These are phyloP conservation scores for Podochytrium sp. DNA, from an alignment of 192 early-diverging fungal species.

Conservation along the genomic window DNA sequence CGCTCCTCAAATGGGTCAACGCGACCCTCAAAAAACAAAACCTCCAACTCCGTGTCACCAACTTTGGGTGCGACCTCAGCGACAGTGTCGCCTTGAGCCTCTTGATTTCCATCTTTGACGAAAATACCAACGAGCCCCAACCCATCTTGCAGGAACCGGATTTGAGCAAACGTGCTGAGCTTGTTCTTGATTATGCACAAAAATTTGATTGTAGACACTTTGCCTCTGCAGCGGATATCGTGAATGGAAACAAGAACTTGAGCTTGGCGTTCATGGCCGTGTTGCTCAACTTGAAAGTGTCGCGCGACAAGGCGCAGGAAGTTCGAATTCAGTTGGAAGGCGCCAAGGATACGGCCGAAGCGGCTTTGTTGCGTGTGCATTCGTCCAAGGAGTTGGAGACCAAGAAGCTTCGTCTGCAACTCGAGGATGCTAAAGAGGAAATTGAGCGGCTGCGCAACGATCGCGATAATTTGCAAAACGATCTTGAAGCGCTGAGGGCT, in stretches of 20 bases:
- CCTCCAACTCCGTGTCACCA: conserved; percentile 10
- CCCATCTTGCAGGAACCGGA: conserved; percentile 27
- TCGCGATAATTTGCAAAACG: background rate
- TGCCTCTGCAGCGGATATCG: conserved; percentile 38
- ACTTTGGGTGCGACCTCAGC: conserved; percentile 38
- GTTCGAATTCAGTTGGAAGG: conserved; percentile 12
- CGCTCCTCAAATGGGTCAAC: conserved; percentile 40
- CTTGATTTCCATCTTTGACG: conserved; percentile 32
- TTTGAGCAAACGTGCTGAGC: conserved; percentile 37
- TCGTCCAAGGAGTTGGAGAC: conserved; percentile 9
- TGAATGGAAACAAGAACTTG: conserved; percentile 46
- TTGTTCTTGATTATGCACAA: conserved; percentile 38
- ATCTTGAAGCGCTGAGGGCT: conserved; percentile 8
- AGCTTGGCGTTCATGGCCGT: conserved; percentile 50
- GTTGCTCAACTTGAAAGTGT: conserved; percentile 39
- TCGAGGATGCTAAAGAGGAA: conserved; percentile 18
- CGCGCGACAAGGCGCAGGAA: conserved; percentile 2
- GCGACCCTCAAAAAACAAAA: conserved; percentile 2
- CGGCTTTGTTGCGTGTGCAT: conserved; percentile 1
- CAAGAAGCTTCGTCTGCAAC: conserved; percentile 5
- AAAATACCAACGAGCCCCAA: conserved; percentile 1
- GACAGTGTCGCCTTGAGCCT: conserved; percentile 31
- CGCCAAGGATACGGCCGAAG: conserved; percentile 27
- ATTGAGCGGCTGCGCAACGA: background rate
- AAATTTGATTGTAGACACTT: conserved; percentile 47